phyloP scores from a whole-genome alignment of 306 rosid genomes.

The Inga oerstediana region DNA sequence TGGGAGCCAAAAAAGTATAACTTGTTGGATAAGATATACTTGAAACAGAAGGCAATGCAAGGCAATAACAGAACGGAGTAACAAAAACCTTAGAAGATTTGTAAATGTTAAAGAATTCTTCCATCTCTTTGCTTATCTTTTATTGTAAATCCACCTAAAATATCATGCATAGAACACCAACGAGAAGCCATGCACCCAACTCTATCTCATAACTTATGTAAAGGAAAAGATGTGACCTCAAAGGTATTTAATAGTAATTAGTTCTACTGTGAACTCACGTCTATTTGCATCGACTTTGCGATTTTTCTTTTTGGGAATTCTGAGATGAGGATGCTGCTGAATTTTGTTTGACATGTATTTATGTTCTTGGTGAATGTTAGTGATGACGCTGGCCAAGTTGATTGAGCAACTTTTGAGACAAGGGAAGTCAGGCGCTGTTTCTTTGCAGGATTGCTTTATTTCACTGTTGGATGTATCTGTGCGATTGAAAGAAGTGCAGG shows the following conservation, averaged over 20 bases:
- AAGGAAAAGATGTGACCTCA: neutral
- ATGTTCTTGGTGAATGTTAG: conserved; percentile 46
- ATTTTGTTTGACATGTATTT: conserved; percentile 1
- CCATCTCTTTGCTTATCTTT: neutral
- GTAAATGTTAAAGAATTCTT: neutral
- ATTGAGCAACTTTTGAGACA: conserved; percentile 62
- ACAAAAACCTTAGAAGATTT: neutral
- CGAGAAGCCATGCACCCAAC: neutral
- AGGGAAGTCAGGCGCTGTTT: conserved; percentile 53
- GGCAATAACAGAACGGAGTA: neutral
- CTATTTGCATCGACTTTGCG: neutral
- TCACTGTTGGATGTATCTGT: conserved; percentile 67
- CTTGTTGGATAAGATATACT: neutral
- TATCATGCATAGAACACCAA: neutral
- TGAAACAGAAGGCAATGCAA: neutral
- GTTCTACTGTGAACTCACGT: conserved; percentile 1
- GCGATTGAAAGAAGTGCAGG: conserved; percentile 59
- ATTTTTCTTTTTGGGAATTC: neutral
- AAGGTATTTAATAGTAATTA: neutral
- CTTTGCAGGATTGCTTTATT: conserved; percentile 59
- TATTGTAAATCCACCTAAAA: neutral
- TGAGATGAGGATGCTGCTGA: neutral
- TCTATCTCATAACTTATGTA: neutral
- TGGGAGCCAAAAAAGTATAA: neutral
- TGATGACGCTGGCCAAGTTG: conserved; percentile 67